Base-by-base conservation (phyloP, 208 protist species). In the Endotrypanum monterogeii region DNA sequence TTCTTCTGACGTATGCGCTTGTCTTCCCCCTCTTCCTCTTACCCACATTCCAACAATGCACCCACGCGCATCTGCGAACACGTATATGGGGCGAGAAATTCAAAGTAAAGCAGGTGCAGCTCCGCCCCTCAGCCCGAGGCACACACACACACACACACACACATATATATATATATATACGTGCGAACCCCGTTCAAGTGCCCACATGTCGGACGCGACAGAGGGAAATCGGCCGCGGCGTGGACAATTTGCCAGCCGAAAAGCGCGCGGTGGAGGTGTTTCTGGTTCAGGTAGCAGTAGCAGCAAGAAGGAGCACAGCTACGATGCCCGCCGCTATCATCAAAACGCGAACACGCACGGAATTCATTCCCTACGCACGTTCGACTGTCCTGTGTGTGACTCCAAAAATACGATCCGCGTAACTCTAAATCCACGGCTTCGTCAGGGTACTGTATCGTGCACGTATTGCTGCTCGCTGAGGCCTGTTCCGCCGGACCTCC, bases 361-460 rank as follows among this genome's bases (percentile, higher is more conserved):
- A 73, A 97, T 88, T 77, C 85, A 82, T 28, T 55, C 87, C 5
- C 80, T 97, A 9, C 85, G 76, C 37, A 84, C 71, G 54, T 97
- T 97, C 51, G 82, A 93, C 83, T 97, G 92, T 61, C 92, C 92
- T 16, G 83, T 97, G 9, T 97, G 92, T 70, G 76, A 83, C 35
- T 84, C 89, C 28, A 79, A 81, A 55, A 91, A 90, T 63, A 94
- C 84, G 1, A 88, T 94, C 20, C 75, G 81, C 25, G 86, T 97
- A 3, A 83, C 90, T 18, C 67, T 92, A 16, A 79, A 91, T 58
- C 52, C 67, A 11, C 91, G 88, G 48, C 81, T 81, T 11, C 48
- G 73, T 25, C 66, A 84, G 51, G 90, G 90, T 2, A 83, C 81
- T 41, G 92, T 97, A 61, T 62, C 66, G 56, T 97, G 92, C 73